Evolutionary conservation across 2,329 filamentous ascomycete species (phyloP).

Genomic region (Lachnellula subtilissima): DNA sequence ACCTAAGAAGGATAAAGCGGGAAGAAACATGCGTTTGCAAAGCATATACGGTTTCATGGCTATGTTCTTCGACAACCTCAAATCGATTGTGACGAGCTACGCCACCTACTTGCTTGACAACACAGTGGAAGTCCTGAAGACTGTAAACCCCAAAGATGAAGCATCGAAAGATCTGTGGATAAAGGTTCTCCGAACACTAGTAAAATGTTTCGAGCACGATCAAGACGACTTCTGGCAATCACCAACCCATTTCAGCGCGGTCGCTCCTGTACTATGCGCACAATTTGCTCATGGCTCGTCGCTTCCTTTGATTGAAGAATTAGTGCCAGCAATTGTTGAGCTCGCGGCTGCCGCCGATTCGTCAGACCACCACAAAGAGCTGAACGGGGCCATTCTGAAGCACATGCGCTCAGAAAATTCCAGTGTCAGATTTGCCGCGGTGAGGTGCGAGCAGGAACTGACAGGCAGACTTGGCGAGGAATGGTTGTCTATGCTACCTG

Average conservation of each 20-base stretch:
- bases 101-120: constrained; percentile 78
- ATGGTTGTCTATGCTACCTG: constrained; percentile 83
- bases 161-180: constrained; percentile 59
- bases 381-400: constrained; percentile 74
- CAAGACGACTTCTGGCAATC: constrained; percentile 96
- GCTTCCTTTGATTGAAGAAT: constrained; percentile 43
- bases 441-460: constrained; percentile 74
- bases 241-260: constrained; percentile 74
- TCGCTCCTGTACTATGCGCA: constrained; percentile 63
- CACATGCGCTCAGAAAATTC: constrained; percentile 70
- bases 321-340: constrained; percentile 73
- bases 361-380: constrained; percentile 82
- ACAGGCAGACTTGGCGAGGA: constrained; percentile 83
- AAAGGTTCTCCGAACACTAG: constrained; percentile 65
- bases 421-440: constrained; percentile 71
- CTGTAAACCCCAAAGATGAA: constrained; percentile 40
- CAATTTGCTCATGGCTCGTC: constrained; percentile 53
- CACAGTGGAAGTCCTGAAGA: constrained; percentile 57
- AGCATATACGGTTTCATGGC: constrained; percentile 78
- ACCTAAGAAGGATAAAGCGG: constrained; percentile 55
- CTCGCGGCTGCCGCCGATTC: constrained; percentile 78
- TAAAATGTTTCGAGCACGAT: constrained; percentile 77
- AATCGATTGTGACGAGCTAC: constrained; percentile 92
- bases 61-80: constrained; percentile 77
- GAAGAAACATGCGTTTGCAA: constrained; percentile 59